Base-by-base conservation (phyloP, 1,284 basidiomycete genomes). In the Vanrija sp. region DNA sequence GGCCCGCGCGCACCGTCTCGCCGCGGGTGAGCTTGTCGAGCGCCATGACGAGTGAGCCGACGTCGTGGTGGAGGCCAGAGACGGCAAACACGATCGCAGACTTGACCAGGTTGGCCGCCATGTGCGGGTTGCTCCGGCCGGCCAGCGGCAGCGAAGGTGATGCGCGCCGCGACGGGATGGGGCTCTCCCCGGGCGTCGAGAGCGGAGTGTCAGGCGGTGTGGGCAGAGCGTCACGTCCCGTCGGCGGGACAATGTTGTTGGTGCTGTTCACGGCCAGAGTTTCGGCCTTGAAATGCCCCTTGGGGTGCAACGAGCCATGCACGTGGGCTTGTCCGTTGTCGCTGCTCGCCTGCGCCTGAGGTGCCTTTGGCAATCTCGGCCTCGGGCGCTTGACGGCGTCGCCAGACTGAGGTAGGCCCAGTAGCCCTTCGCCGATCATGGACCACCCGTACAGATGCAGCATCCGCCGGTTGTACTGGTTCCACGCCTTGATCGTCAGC, bases 1-100 rank as follows among this genome's bases (percentile, higher is more conserved):
- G 52, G 15, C 25, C 34, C 16, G 51, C 46, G 46, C 49, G 39
- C 10, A 51, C 44, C 23, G 52, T 40, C 38, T 57, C 53, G 26
- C 52, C 49, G 21, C 54, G 54, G 23, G 51, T 50, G 16, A 58
- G 26, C 15, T 52, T 49, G 45, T 66, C 64, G 9, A 63, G 47
- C 8, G 65, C 42, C 18, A 70, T 46, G n/a, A 62, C 46, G 10
- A 68, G 56, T 10, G 59, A 55, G 3, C 63, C 64, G 23, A 62
- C 52, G 53, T 75, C 73, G 61, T 75, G 73, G n/a, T 63, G 55
- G 29, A 69, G 45, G 9, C 72, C 73, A 2, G 71, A 68, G 38
- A 71, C 53, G 10, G 59, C 38, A 54, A 75, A 75, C 14, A 72
- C 71, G 43, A 71, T 61, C 12, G 65, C 26, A 8, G 66, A 69